phyloP scores from a whole-genome alignment of 495 filamentous ascomycete genomes.

The Neurospora hispaniola region DNA sequence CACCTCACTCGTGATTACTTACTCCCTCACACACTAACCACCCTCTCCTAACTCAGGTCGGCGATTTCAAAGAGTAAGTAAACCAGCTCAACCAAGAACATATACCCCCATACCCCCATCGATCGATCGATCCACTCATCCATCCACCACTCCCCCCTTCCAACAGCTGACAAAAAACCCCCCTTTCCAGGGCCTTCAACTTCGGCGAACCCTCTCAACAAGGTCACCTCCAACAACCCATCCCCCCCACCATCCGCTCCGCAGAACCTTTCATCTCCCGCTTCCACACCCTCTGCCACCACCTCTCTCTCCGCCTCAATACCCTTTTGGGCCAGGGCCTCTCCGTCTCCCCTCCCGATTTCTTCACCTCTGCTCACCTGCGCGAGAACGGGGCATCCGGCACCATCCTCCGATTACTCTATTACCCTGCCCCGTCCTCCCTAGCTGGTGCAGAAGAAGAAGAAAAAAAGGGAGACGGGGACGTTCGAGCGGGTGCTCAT shows the following conservation, averaged over 20 bases:
- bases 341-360: slow-evolving; percentile 41
- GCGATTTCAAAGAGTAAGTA: slow-evolving; percentile 71
- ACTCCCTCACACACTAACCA: neutral
- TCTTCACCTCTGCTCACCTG: slow-evolving; percentile 69
- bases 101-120: too few relatives aligned
- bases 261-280: slow-evolving; percentile 44
- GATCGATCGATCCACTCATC: too few relatives aligned
- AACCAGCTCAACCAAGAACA: too few relatives aligned
- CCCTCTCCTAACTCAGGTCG: slow-evolving; percentile 40
- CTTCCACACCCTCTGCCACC: slow-evolving; percentile 62
- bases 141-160: too few relatives aligned
- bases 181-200: slow-evolving; percentile 56
- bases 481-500: slow-evolving; percentile 77
- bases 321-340: slow-evolving; percentile 62
- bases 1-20: neutral
- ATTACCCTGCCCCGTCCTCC: slow-evolving; percentile 47
- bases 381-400: slow-evolving; percentile 48
- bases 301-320: slow-evolving; percentile 61
- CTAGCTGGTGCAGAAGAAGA: neutral
- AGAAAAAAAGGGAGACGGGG: slow-evolving; percentile 31
- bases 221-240: slow-evolving; percentile 65
- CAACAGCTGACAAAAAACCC: too few relatives aligned
- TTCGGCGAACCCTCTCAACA: slow-evolving; percentile 55
- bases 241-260: slow-evolving; percentile 53
- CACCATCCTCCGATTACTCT: slow-evolving; percentile 71